Percentiles rank a stretch among this genome's conserved stretches.
These are phyloP conservation scores for Macroventuria anomochaeta DNA, from an alignment of 2,329 filamentous ascomycete genomes.

Conservation along the genomic window DNA sequence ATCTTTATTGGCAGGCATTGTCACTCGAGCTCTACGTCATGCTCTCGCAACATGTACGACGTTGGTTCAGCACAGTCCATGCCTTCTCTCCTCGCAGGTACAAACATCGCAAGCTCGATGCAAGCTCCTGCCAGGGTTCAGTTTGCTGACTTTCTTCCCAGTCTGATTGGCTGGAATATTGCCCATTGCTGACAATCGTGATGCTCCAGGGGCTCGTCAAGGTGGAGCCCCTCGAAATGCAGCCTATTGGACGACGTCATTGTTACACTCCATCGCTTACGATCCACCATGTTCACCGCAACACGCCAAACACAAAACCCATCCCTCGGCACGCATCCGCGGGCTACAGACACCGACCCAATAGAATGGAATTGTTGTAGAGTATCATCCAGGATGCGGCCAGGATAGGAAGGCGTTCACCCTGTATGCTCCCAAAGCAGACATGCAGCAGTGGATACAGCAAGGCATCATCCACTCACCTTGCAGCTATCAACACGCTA, in stretches of 20 bases:
- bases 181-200: too few relatives aligned
- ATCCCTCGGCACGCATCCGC: not conserved
- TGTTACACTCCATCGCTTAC: conserved; percentile 10
- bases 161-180: not conserved
- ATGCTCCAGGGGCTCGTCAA: too few relatives aligned
- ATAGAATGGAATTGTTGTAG: not conserved
- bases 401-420: not conserved
- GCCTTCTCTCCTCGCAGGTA: not conserved
- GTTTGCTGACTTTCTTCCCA: not conserved
- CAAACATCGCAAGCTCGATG: too few relatives aligned
- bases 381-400: too few relatives aligned
- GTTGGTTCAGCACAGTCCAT: not conserved
- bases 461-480: not conserved
- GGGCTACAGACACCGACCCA: not conserved
- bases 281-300: not conserved
- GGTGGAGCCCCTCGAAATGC: not conserved
- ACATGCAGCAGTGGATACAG: not conserved
- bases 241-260: conserved; percentile 16
- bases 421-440: not conserved
- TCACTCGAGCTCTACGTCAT: conserved; percentile 9
- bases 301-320: conserved; percentile 2
- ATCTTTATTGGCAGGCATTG: not conserved
- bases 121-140: too few relatives aligned
- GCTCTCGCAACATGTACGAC: conserved; percentile 5
- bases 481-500: not conserved